Base-by-base conservation (phyloP, 2,329 filamentous ascomycete species). In the Sordariomycetes sp. region DNA sequence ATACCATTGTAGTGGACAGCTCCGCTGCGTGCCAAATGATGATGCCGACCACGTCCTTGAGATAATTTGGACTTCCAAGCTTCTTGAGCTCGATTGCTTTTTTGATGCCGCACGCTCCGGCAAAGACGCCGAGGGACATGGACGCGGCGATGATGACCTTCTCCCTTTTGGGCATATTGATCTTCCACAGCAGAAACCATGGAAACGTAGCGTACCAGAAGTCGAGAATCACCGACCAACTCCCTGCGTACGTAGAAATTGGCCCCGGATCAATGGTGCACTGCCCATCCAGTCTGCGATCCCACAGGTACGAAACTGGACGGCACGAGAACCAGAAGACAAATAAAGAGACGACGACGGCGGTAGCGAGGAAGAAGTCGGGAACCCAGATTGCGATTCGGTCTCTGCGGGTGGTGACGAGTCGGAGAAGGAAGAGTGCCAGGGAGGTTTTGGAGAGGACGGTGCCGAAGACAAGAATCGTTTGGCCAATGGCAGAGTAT, bases 121-220 rank as follows among this genome's bases (percentile, higher is more conserved):
- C 51, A 8, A 64, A 56, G 5, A 64, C 42, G 5, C 62, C 62
- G 4, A 65, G 40, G 29, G 63, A 66, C 28, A 67, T 55, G 33
- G 61, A 58, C 15, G 48, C 43, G 1, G 60, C 53, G 8, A 66
- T 55, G n/a, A 63, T 50, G 17, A 64, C 50, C 45, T 64, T 66
- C 27, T 68, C 63, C 12, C 59, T 51, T n/a, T 46, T 54, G 11
- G 58, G 57, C 59, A 67, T 66, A 21, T 61, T 57, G 7, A 66
- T 39, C 0, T 55, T 52, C 59, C 62, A 64, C 16, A 66, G 54
- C 7, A 66, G 50, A 2, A 61, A 48, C 61, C 64, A 67, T 0
- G 64, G 63, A 5, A 65, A 59, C 0, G 50, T 36, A 30, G 58
- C 58, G 6, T 57, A 61, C 32, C 57, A 57, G 32, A 63, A 58